phyloP scores from a whole-genome alignment of 768 basidiomycete genomes.

The Hygrophorus russula region DNA sequence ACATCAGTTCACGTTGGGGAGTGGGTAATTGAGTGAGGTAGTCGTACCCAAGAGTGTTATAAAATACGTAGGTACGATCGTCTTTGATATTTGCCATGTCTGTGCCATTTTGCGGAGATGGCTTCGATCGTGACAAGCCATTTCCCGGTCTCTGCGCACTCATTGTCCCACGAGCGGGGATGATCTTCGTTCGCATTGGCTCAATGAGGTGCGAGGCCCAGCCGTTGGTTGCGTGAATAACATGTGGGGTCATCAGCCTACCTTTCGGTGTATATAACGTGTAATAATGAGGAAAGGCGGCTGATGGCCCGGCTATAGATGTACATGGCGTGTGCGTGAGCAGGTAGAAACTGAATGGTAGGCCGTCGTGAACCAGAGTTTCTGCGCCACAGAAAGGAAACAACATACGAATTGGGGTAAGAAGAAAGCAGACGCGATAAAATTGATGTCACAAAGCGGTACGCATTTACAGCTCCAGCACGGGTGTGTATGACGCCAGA shows the following conservation, averaged over 20 bases:
- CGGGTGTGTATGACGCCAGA: slow-evolving; percentile 40
- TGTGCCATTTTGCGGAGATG: not conserved
- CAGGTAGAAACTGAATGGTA: slow-evolving; percentile 39
- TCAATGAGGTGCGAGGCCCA: slow-evolving; percentile 67
- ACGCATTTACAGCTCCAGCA: slow-evolving; percentile 60
- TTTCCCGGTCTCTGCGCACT: slow-evolving; percentile 50
- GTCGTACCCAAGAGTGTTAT: slow-evolving; percentile 18
- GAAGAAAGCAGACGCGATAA: slow-evolving; percentile 37
- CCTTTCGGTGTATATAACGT: slow-evolving; percentile 54
- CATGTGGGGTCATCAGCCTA: slow-evolving; percentile 39
- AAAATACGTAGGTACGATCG: slow-evolving; percentile 39
- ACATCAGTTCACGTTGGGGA: not conserved
- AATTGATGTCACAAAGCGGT: slow-evolving; percentile 54
- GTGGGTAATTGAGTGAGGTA: slow-evolving; percentile 55
- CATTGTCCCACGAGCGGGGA: slow-evolving; percentile 52
- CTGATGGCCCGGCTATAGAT: slow-evolving; percentile 23
- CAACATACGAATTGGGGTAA: slow-evolving; percentile 15
- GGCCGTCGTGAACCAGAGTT: too few relatives aligned
- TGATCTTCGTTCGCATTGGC: slow-evolving; percentile 47
- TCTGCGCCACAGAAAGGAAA: too few relatives aligned
- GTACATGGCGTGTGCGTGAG: slow-evolving; percentile 55
- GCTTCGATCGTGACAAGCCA: slow-evolving; percentile 12
- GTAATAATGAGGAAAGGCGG: slow-evolving; percentile 23
- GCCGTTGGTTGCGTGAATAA: slow-evolving; percentile 81
- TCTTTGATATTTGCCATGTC: not conserved